Conservation (phyloP, 306 rosid genomes). For the Fragaria nilgerrensis region DNA sequence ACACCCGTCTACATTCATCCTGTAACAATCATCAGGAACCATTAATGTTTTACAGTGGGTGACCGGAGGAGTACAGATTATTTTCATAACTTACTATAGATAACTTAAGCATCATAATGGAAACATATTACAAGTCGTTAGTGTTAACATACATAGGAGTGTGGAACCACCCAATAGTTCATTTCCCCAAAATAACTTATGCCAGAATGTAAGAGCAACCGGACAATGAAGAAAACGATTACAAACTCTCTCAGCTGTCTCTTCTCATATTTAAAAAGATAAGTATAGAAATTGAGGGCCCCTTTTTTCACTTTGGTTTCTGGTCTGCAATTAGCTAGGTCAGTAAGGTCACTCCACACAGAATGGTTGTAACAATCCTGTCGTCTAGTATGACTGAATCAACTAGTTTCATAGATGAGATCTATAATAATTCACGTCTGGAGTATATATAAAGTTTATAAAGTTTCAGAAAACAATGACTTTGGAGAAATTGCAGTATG, state of each 20-base stretch:
- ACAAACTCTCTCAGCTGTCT: background rate
- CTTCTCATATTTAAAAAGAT: background rate
- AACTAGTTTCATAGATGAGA: background rate
- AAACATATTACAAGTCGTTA: background rate
- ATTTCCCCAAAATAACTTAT: background rate
- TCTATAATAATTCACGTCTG: conserved; percentile 4
- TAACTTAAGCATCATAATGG: background rate
- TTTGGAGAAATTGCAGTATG: conserved; percentile 24
- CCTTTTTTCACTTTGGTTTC: background rate
- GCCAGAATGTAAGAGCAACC: background rate
- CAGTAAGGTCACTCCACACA: background rate
- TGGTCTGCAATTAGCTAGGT: background rate
- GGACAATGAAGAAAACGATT: background rate
- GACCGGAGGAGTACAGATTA: background rate
- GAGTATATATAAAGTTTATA: background rate
- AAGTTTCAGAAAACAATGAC: conserved; percentile 11
- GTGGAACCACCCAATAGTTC: background rate
- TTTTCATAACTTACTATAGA: background rate
- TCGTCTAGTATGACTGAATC: background rate
- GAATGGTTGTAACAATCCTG: background rate
- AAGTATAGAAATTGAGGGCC: background rate
- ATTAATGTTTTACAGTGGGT: conserved; percentile 2
- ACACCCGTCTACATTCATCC: conserved; percentile 94
- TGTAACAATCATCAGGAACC: conserved; percentile 38
- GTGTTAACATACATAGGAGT: background rate